Evolutionary conservation across 306 rosid genomes (phyloP), one percentile per base, ranked within the genome.

Genomic region (Vicia villosa): DNA sequence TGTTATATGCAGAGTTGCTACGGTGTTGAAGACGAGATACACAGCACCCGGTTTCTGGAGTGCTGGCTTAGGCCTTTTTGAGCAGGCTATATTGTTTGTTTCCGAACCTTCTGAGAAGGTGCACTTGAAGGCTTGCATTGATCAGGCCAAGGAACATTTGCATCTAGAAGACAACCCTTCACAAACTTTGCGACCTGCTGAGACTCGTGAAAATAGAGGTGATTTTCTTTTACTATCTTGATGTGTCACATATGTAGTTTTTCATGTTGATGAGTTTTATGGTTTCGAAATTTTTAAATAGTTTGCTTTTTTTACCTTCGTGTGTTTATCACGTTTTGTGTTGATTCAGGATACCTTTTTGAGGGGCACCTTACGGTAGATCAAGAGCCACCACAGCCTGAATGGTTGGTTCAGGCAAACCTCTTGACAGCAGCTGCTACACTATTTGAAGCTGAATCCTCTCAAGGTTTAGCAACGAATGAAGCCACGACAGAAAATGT

Each of bases 361-460:
- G 99, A 94, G 89, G 97, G 97, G 30, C 96, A 91, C 80, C 89
- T 91, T 55, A 94, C 99, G 0, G 87, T 91, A 68, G 99, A 89
- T 89, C 88, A 73, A 3, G 99, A 94, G 81, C 97, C 97, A 9
- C 89, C 96, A 13, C 96, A 84, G 77, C 99, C 96, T 22, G 89
- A 86, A 58, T 94, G 97, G 99, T 69, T 94, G 84, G 96, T 86
- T 74, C 91, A 89, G 41, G 72, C 89, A 56, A 91, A 87, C 78
- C 85, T 91, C 64, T 17, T 94, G 88, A 55, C 82, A 11, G 72
- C 90, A 6, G 97, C 96, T 37, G 92, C 95, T 61, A 76, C 88
- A n/a, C 83, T 92, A 13, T 76, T 82, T 59, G 72, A 79, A 10
- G 87, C 84, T 8, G 93, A 86, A 59, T 84, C 97, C 47, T 90